Percentiles rank a stretch among this genome's conserved stretches.
phyloP scores from a whole-genome alignment of 495 filamentous ascomycete genomes.

The Gamarada debralockiae region DNA sequence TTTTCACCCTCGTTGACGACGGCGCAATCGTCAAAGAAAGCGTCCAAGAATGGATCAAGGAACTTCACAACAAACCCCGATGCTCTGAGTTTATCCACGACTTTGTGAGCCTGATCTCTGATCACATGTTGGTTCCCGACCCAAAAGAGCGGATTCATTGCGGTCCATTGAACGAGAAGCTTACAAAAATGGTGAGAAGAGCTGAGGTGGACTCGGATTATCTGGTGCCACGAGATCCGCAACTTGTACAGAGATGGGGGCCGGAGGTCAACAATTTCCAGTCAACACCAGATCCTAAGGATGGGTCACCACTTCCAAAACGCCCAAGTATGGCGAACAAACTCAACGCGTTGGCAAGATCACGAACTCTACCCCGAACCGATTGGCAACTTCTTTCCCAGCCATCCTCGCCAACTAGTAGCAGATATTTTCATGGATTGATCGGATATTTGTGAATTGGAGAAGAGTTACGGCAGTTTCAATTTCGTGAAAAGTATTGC shows the following conservation, averaged over 20 bases:
- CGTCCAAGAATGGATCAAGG: conserved; percentile 12
- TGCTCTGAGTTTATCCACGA: conserved; percentile 19
- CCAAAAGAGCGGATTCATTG: background rate
- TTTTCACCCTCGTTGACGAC: background rate
- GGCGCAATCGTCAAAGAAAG: background rate
- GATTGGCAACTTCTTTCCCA: too few relatives aligned
- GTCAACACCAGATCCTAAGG: background rate
- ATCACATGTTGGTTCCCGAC: conserved; percentile 10
- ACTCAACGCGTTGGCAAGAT: background rate
- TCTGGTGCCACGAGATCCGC: background rate
- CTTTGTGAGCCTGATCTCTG: conserved; percentile 19
- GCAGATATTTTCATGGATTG: too few relatives aligned
- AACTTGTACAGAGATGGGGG: background rate
- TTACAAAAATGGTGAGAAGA: background rate
- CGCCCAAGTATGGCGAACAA: background rate
- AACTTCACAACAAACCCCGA: conserved; percentile 15
- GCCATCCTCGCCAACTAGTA: too few relatives aligned
- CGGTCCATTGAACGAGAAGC: background rate
- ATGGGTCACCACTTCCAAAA: background rate
- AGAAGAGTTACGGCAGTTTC: too few relatives aligned
- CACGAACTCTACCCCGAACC: too few relatives aligned
- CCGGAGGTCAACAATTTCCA: background rate
- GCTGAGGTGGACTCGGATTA: background rate
- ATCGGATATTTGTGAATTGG: too few relatives aligned
- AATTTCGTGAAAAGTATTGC: too few relatives aligned